A percentile compares a stretch with the other conserved stretches of the same genome.
phyloP scores from a whole-genome alignment of 2,329 filamentous ascomycete species.

The Penicillium vulpinum region DNA sequence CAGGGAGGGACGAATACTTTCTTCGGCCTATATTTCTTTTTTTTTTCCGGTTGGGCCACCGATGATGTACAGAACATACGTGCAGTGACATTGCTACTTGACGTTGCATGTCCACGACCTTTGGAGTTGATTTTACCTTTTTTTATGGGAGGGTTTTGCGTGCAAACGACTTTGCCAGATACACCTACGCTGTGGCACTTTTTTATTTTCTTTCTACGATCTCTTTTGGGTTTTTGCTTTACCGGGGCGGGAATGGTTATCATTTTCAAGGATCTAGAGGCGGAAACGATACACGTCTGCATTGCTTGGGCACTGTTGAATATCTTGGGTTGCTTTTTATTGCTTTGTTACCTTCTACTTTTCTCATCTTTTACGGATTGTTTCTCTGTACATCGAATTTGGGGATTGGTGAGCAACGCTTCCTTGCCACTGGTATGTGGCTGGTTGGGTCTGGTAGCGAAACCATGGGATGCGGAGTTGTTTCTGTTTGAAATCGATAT shows the following conservation, averaged over 20 bases:
- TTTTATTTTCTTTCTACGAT: conserved; percentile 23
- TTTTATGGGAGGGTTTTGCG: conserved; percentile 23
- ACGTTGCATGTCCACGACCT: conserved; percentile 35
- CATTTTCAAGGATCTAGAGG: conserved; percentile 43
- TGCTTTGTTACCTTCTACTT: conserved; percentile 22
- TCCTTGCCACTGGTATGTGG: conserved; percentile 33
- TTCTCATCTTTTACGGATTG: conserved; percentile 21
- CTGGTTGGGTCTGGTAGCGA: conserved; percentile 32
- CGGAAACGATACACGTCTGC: conserved; percentile 49
- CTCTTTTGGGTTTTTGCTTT: conserved; percentile 30
- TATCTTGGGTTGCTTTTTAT: conserved; percentile 34
- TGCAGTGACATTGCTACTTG: conserved; percentile 38
- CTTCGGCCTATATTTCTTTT: conserved; percentile 25
- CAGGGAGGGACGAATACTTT: conserved; percentile 37
- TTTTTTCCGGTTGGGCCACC: conserved; percentile 30
- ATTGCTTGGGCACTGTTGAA: conserved; percentile 43
- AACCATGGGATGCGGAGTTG: conserved; percentile 44
- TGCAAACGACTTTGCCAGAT: conserved; percentile 31
- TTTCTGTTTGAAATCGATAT: conserved; percentile 32
- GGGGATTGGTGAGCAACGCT: conserved; percentile 34
- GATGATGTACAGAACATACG: conserved; percentile 43
- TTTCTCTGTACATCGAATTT: conserved; percentile 38
- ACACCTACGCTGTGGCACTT: conserved; percentile 29
- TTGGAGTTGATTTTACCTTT: conserved; percentile 39
- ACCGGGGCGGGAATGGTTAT: conserved; percentile 36